Base-by-base conservation (phyloP, 306 rosid species). In the Castanea sativa region DNA sequence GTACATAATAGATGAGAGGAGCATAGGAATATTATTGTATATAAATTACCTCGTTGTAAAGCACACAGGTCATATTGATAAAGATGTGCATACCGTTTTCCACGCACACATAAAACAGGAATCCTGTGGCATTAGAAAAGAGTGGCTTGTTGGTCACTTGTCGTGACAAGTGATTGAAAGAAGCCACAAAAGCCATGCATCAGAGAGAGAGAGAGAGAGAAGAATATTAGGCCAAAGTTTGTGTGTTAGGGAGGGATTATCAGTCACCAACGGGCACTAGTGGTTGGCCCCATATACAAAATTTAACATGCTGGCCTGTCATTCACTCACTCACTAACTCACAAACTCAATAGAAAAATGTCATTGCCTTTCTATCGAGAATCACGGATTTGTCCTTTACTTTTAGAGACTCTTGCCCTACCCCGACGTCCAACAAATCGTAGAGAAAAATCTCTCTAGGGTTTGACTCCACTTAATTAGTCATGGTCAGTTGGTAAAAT, bases 161-260 rank as follows among this genome's bases (percentile, higher is more conserved):
- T 81, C 82, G 82, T 84, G 87, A 84, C 82, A 29, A 38, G 71
- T 59, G 76, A 38, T 21, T 45, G 71, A 71, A 58, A 75, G 52
- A 69, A 74, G 75, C 68, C 75, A 55, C 41, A 69, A 49, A 30
- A 32, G 68, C 65, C 56, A 23, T 21, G 27, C 57, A 55, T 51
- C 65, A 49, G 38, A 38, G 27, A 70, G 9, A 33, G 38, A 35
- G 38, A 33, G 38, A 30, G 33, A 33, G 30, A 29, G 30, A 29
- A 55, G 71, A 58, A 58, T 58, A 58, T 20, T 8, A 58, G 23
- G 64, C 30, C 64, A 8, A 20, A 20, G 64, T 25, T 4, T 0
- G 64, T 20, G 45, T 2, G 11, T 8, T 7, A 7, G 33, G 33
- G 6, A 25, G 35, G 32, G 32, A 12, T 55, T 30, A 5, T 14